Evolutionary conservation across 2,329 filamentous ascomycete species (phyloP).

Genomic region (Aspergillus caelatus): DNA sequence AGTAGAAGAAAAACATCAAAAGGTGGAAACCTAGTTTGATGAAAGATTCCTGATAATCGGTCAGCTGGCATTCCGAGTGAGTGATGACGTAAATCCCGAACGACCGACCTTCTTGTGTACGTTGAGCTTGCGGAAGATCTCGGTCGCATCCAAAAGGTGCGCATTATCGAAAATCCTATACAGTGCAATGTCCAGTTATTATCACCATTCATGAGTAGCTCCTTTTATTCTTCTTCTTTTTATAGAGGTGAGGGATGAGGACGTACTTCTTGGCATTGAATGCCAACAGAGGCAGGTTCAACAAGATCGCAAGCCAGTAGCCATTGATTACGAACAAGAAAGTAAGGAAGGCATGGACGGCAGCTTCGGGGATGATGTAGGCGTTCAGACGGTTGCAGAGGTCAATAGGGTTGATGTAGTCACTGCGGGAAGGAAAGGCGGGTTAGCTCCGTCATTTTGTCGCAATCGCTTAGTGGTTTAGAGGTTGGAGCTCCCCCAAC

Average conservation of each 20-base stretch:
- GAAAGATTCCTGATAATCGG: conserved; percentile 78
- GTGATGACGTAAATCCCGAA: conserved; percentile 13
- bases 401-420: conserved; percentile 99
- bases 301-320: conserved; percentile 90
- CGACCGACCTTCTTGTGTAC: conserved; percentile 89
- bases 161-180: conserved; percentile 92
- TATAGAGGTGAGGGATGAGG: neutral
- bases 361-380: conserved; percentile 98
- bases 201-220: neutral
- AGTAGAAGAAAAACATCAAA: conserved; percentile 99
- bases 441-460: conserved; percentile 32
- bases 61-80: conserved; percentile 14
- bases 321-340: conserved; percentile 97
- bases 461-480: conserved; percentile 4
- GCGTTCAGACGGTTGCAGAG: conserved; percentile 99
- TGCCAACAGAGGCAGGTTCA: conserved; percentile 87
- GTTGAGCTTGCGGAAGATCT: conserved; percentile 99
- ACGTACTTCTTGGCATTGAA: conserved; percentile 98
- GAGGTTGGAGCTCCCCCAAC: neutral
- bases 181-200: conserved; percentile 25
- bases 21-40: conserved; percentile 98
- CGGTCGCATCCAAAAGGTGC: conserved; percentile 93
- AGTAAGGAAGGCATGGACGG: conserved; percentile 93
- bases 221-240: neutral
- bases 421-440: conserved; percentile 57